Conservation (phyloP, 495 filamentous ascomycete species). For the Beverwykella pulmonaria region DNA sequence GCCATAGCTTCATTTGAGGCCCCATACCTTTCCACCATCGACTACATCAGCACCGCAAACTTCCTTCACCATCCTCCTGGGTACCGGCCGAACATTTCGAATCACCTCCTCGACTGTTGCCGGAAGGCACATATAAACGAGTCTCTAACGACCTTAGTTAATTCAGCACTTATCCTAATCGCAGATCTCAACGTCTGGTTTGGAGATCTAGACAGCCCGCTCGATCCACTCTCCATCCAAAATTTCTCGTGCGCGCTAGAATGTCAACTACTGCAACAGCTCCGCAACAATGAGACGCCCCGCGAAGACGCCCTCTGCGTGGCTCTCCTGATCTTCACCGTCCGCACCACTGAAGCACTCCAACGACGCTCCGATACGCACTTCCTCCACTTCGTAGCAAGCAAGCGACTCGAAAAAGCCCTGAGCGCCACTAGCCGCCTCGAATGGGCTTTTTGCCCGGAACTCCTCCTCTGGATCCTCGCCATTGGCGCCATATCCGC, state of each 20-base stretch:
- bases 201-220: conserved; percentile 27
- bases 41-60: conserved; percentile 16
- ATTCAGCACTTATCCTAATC: conserved; percentile 27
- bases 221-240: conserved; percentile 39
- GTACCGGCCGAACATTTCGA: conserved; percentile 30
- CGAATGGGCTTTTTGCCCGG: conserved; percentile 33
- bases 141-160: conserved; percentile 28
- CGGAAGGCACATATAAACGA: conserved; percentile 18
- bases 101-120: conserved; percentile 34
- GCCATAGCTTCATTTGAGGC: conserved; percentile 38
- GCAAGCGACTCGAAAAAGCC: conserved; percentile 36
- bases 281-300: conserved; percentile 27
- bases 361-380: conserved; percentile 5
- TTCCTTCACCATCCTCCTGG: conserved; percentile 27
- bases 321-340: conserved; percentile 34
- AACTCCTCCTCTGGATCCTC: conserved; percentile 39
- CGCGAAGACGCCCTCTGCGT: conserved; percentile 39
- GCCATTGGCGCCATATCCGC: conserved; percentile 38
- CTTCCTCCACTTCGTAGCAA: conserved; percentile 29
- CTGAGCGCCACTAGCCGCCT: conserved; percentile 24
- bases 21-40: conserved; percentile 30
- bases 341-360: conserved; percentile 32
- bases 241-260: conserved; percentile 37
- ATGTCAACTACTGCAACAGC: conserved; percentile 26
- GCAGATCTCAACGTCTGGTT: conserved; percentile 38